Base-by-base conservation (phyloP, 164 flowering plant genomes). In the Umbellularia californica region DNA sequence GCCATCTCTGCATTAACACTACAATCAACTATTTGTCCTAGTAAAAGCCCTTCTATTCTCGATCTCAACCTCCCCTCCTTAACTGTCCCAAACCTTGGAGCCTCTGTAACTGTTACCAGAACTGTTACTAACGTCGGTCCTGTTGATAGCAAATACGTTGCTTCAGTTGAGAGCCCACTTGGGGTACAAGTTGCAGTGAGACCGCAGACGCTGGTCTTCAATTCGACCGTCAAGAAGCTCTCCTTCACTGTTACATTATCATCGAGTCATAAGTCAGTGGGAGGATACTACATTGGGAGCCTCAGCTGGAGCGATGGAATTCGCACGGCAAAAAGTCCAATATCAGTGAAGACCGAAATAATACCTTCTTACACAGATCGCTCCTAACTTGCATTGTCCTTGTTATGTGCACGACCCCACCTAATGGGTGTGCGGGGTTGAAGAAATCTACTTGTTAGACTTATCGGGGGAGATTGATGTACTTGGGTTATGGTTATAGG, bases 1-100 rank as follows among this genome's bases (percentile, higher is more conserved):
- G 68, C 82, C 24, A 77, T 82, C 20, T 30, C 72, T 30, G 67
- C 30, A n/a, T 30, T 81, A 72, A 79, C 82, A 76, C 68, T 75
- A 65, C 30, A 52, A n/a, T 47, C 5, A 6, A 70, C 19, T 35
- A 41, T 65, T n/a, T 83, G 81, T 75, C 69, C 10, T 12, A 74
- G 73, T 74, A 71, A 28, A 50, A 69, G 1, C 13, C 62, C n/a
- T 28, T 58, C 35, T 17, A 64, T 10, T 4, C 58, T 76, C 27
- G 73, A 87, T 68, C 75, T 87, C 20, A 87, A 87, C 73, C 83
- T 85, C 55, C 90, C 90, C 41, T 84, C 86, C 27, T 81, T 87
- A 55, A 76, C 84, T 1, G 78, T 85, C 10, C 87, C 90, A 23
- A 79, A 76, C 51, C 83, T 87, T 30, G 81, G 50, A 70, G 74